A percentile compares a stretch with the other conserved stretches of the same genome.
Evolutionary conservation across 2,329 filamentous ascomycete genomes (phyloP).

Genomic region (Diaporthe longicolla): DNA sequence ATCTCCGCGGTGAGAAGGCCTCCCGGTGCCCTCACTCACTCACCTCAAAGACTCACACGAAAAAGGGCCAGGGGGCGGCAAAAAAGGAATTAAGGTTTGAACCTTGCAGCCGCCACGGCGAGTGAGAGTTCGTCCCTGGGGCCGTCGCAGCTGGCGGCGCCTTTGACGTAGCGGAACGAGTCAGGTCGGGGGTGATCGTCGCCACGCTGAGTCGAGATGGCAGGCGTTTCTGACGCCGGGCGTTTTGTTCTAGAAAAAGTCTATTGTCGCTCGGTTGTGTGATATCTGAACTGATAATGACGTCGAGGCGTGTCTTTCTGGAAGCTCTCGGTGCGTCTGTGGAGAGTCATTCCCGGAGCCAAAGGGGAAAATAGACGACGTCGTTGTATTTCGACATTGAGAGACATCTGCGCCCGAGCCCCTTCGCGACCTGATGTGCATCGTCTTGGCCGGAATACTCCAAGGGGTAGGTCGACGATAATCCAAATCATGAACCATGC

Average conservation of each 20-base stretch:
- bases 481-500: background rate
- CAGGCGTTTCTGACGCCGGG: conserved; percentile 4
- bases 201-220: conserved; percentile 26
- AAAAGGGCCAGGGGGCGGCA: background rate
- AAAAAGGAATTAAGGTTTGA: conserved; percentile 9
- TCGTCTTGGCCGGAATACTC: background rate
- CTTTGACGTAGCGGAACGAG: background rate
- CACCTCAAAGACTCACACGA: no score
- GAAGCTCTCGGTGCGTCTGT: background rate
- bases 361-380: background rate
- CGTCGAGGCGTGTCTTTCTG: conserved; percentile 8
- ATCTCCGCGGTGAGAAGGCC: background rate
- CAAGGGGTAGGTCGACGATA: background rate
- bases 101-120: conserved; percentile 24
- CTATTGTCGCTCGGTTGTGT: background rate
- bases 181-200: conserved; percentile 11
- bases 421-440: background rate
- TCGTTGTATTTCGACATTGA: background rate
- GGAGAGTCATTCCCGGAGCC: background rate
- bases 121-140: conserved; percentile 7
- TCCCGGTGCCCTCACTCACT: background rate
- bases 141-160: background rate
- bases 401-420: background rate
- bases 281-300: conserved; percentile 30
- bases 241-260: conserved; percentile 24